These are phyloP conservation scores for Tolypocladium album DNA, from an alignment of 2,329 filamentous ascomycete genomes.

Conservation along the genomic window DNA sequence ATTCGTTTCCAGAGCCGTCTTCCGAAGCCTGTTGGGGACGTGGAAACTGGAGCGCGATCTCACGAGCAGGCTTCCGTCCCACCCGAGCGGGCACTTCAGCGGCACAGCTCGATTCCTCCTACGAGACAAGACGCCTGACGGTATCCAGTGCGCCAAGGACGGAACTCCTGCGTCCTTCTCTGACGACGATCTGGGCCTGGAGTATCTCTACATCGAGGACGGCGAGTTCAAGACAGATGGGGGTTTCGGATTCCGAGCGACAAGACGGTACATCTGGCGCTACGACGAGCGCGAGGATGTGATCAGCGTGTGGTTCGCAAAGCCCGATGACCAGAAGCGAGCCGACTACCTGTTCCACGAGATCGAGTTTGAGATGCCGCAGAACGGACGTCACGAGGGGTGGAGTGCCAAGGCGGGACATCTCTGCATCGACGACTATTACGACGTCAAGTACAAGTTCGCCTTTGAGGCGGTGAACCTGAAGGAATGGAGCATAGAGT, in stretches of 20 bases:
- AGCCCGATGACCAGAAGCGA: constrained; percentile 46
- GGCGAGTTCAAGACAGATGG: constrained; percentile 51
- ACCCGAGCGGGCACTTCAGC: constrained; percentile 53
- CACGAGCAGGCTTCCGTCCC: constrained; percentile 38
- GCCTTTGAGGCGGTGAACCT: constrained; percentile 47
- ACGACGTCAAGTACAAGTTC: constrained; percentile 61
- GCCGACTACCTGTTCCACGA: constrained; percentile 69
- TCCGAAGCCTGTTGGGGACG: constrained; percentile 57
- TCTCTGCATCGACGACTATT: constrained; percentile 61
- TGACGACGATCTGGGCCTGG: constrained; percentile 28
- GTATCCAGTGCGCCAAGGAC: constrained; percentile 23
- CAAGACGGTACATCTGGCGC: constrained; percentile 60
- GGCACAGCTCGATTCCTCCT: constrained; percentile 57
- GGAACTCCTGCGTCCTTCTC: constrained; percentile 2
- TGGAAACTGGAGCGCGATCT: constrained; percentile 56
- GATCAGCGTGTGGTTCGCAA: constrained; percentile 65
- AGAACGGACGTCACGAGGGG: constrained; percentile 22
- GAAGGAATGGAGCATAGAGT: constrained; percentile 47
- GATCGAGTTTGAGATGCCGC: constrained; percentile 46
- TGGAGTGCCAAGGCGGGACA: constrained; percentile 60
- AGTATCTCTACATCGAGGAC: constrained; percentile 61
- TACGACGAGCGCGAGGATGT: constrained; percentile 50
- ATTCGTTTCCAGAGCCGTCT: constrained; percentile 57
- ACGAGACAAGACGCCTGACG: constrained; percentile 45
- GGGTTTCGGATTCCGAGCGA: constrained; percentile 48